These are phyloP conservation scores for Dendrocalamus sinicus DNA, from an alignment of 176 grass and related monocot species.

Conservation along the genomic window DNA sequence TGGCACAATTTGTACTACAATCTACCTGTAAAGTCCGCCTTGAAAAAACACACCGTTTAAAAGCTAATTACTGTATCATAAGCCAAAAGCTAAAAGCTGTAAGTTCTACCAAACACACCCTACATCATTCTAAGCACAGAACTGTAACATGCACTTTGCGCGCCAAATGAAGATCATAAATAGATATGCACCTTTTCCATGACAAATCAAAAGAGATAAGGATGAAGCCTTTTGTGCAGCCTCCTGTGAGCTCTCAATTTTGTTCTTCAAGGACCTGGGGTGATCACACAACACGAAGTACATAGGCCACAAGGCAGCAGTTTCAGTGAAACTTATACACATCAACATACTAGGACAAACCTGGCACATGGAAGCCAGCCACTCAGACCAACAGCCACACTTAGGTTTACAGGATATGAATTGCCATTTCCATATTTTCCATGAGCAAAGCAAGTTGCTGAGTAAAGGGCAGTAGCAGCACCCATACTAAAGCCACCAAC, in stretches of 20 bases:
- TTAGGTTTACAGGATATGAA: slow-evolving; percentile 80
- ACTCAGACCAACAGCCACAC: slow-evolving; percentile 80
- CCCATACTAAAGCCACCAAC: slow-evolving; percentile 99
- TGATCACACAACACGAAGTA: slow-evolving; percentile 18
- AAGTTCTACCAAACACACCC: no score
- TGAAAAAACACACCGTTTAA: no score
- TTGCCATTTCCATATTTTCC: slow-evolving; percentile 96
- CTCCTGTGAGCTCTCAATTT: slow-evolving; percentile 83
- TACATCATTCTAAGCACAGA: slow-evolving; percentile 9
- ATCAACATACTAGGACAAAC: slow-evolving; percentile 50
- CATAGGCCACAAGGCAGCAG: neutral
- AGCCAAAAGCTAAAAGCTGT: no score
- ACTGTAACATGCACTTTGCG: neutral
- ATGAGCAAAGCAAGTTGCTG: slow-evolving; percentile 83
- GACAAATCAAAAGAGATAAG: slow-evolving; percentile 90
- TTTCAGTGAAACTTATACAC: slow-evolving; percentile 15
- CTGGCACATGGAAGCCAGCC: slow-evolving; percentile 95
- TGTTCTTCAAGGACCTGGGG: slow-evolving; percentile 81
- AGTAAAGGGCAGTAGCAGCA: slow-evolving; percentile 85
- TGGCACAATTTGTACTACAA: no score
- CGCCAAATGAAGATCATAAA: neutral
- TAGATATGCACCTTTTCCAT: slow-evolving; percentile 81
- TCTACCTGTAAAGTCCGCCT: no score
- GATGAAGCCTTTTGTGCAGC: slow-evolving; percentile 78
- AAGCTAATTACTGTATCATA: no score